Evolutionary conservation across 192 early-diverging fungal genomes (phyloP).

Genomic region (Mortierella claussenii): DNA sequence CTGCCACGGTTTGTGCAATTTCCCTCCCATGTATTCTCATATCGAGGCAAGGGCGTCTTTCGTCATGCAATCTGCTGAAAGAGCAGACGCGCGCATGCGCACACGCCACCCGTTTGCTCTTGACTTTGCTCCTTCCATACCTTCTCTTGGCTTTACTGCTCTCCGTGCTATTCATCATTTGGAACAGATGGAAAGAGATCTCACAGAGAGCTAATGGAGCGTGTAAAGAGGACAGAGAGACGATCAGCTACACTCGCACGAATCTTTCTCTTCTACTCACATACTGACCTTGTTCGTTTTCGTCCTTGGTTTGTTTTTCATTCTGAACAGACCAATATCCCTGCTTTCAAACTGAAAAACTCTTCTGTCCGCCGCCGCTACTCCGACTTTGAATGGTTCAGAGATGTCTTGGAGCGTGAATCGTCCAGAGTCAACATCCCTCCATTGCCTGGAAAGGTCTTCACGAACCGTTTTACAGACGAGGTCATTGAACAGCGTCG

Average conservation of each 20-base stretch:
- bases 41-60: too few species aligned
- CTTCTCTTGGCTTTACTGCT: background rate
- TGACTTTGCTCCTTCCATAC: background rate
- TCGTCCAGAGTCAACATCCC: slow-evolving; percentile 94
- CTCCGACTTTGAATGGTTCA: slow-evolving; percentile 99
- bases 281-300: background rate
- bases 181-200: background rate
- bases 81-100: background rate
- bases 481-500: slow-evolving; percentile 95
- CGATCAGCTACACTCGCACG: background rate
- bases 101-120: background rate
- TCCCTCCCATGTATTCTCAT: too few species aligned
- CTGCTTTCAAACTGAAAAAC: slow-evolving; percentile 89
- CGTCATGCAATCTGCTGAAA: too few species aligned
- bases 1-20: background rate
- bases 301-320: too few species aligned
- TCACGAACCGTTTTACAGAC: slow-evolving; percentile 94
- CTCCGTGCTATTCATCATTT: background rate
- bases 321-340: slow-evolving; percentile 90
- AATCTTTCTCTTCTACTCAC: too few species aligned
- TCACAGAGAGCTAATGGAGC: too few species aligned
- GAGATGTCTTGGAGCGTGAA: slow-evolving; percentile 93
- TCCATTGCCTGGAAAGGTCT: slow-evolving; percentile 95
- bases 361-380: slow-evolving; percentile 92
- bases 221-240: slow-evolving; percentile 1